Base-by-base conservation (phyloP, 164 flowering plant genomes). In the Tetracentron sinense region DNA sequence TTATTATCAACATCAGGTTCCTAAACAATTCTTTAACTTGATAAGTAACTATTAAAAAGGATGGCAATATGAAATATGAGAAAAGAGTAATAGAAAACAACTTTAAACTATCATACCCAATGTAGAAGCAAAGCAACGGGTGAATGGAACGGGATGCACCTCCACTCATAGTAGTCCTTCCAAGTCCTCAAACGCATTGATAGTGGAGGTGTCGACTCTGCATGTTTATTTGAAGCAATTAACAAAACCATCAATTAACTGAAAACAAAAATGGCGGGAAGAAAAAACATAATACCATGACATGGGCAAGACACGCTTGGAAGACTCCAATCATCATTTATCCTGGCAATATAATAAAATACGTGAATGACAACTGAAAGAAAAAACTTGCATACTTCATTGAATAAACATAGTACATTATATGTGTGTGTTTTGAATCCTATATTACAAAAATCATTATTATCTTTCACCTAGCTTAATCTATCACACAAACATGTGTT, bases 71-170 rank as follows among this genome's bases (percentile, higher is more conserved):
- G 19, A 19, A 47, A 47, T 22, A 35, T 31, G 26, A 33, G 22
- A 6, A 20, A 7, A 11, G 33, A 1, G 3, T 19, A 33, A 35
- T 28, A 28, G 8, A 44, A 27, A 28, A 17, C 54, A 49, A n/a
- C n/a, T n/a, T n/a, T n/a, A n/a, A n/a, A n/a, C n/a, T 29, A 54
- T 21, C 82, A 69, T 93, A 90, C 98, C 98, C 89, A 89, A 54
- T 94, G 98, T 68, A 94, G 89, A 65, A 94, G 89, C 73, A 94
- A 70, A 61, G 91, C 84, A 70, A 75, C 89, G 62, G 96, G 93
- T 67, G 97, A 90, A 77, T 76, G 58, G 20, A 87, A 70, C 0
- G 95, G 95, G 57, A 90, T 83, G 75, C 74, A 61, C 73, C 98
- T 86, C 98, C 98, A 94, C 14, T 85, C 80, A 69, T 87, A 94